Conservation (phyloP, 495 filamentous ascomycete species). For the Viridothelium virens region DNA sequence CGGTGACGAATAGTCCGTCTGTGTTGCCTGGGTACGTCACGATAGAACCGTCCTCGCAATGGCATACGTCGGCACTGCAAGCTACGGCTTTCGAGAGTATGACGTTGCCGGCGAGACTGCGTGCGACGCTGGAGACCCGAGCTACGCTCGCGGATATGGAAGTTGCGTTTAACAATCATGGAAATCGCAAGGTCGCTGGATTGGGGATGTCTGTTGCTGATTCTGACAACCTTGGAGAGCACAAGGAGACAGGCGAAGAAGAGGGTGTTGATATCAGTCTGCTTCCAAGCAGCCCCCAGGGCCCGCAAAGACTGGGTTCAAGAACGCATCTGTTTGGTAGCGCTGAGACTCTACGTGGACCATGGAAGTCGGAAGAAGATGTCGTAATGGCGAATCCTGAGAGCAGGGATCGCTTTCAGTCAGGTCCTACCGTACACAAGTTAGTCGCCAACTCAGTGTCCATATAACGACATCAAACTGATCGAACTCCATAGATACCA, state of each 20-base stretch:
- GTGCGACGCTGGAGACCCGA: slow-evolving; percentile 41
- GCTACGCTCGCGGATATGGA: slow-evolving; percentile 57
- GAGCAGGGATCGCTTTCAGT: slow-evolving; percentile 21
- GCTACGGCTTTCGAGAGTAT: slow-evolving; percentile 71
- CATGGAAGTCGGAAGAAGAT: slow-evolving; percentile 25
- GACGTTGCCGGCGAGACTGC: slow-evolving; percentile 68
- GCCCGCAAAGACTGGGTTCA: not conserved
- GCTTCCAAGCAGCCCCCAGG: slow-evolving; percentile 13
- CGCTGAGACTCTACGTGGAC: slow-evolving; percentile 26
- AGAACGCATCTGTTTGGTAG: slow-evolving; percentile 26
- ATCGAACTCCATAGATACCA: slow-evolving; percentile 40
- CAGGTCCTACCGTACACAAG: slow-evolving; percentile 25
- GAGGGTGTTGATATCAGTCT: slow-evolving; percentile 20
- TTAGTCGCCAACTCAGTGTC: not conserved
- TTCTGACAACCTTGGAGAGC: slow-evolving; percentile 1
- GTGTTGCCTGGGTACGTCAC: slow-evolving; percentile 52
- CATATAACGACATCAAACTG: slow-evolving; percentile 11
- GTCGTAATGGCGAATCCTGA: slow-evolving; percentile 17
- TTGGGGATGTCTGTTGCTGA: slow-evolving; percentile 50
- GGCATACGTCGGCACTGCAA: slow-evolving; percentile 76
- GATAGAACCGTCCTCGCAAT: slow-evolving; percentile 59
- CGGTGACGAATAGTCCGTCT: slow-evolving; percentile 55
- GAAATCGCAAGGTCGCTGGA: slow-evolving; percentile 71
- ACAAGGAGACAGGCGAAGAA: not conserved
- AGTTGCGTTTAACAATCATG: slow-evolving; percentile 64